Evolutionary conservation across 371 early-diverging fungal species (phyloP).

Genomic region (Phascolomyces articulosus): DNA sequence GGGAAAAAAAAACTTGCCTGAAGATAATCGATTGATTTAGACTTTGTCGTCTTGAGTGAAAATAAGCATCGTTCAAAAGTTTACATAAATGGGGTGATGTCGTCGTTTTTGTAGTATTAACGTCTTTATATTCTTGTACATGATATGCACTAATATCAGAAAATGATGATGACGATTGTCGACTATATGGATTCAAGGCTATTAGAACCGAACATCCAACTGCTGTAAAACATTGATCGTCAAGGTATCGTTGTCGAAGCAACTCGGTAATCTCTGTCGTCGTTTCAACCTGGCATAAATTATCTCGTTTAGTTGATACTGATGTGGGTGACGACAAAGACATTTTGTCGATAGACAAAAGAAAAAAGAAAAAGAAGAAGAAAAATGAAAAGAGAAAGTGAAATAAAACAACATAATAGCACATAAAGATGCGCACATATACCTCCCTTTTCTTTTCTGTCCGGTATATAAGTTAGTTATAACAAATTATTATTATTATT

Average conservation of each 20-base stretch:
- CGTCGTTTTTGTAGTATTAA: neutral
- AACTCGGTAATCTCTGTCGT: slow-evolving; percentile 42
- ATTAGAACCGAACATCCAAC: slow-evolving; percentile 61
- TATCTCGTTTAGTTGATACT: neutral
- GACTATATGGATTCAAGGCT: slow-evolving; percentile 51
- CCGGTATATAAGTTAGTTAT: too few species aligned
- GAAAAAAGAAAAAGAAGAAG: neutral
- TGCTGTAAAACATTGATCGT: slow-evolving; percentile 57
- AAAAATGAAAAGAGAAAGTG: too few species aligned
- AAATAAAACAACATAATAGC: too few species aligned
- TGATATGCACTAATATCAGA: slow-evolving; percentile 20
- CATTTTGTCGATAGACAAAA: neutral
- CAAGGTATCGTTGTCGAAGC: slow-evolving; percentile 58
- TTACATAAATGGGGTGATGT: slow-evolving; percentile 29
- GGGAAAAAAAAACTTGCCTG: slow-evolving; percentile 57
- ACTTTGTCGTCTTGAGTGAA: slow-evolving; percentile 37
- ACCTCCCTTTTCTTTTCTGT: too few species aligned
- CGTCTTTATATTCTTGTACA: slow-evolving; percentile 24
- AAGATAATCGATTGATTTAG: slow-evolving; percentile 65
- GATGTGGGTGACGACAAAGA: neutral
- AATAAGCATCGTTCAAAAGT: slow-evolving; percentile 36
- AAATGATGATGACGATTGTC: slow-evolving; percentile 7
- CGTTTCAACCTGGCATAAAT: slow-evolving; percentile 1
- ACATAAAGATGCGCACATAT: too few species aligned
- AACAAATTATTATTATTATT: too few species aligned